Conservation (phyloP, 2,329 filamentous ascomycete genomes). For the Tolypocladium tropicale region DNA sequence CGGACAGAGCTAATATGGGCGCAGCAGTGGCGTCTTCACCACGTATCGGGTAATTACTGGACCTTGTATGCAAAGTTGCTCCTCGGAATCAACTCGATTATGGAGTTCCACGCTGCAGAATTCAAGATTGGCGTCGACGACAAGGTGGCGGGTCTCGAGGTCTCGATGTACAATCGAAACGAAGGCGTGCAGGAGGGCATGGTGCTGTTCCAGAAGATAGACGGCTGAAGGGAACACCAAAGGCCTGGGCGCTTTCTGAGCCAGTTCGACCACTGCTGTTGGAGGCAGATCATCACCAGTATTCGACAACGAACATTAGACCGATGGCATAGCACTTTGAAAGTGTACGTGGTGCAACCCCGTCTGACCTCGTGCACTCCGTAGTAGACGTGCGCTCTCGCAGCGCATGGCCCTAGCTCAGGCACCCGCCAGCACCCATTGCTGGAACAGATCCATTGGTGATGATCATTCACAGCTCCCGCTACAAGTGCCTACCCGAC, state of each 20-base stretch:
- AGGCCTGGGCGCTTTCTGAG: background rate
- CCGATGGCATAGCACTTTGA: background rate
- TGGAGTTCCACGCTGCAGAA: conserved; percentile 3
- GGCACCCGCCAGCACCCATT: too few species aligned
- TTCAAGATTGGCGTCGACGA: conserved; percentile 4
- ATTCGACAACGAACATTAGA: background rate
- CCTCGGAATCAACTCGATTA: background rate
- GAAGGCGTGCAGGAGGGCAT: conserved; percentile 1
- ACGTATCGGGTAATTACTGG: conserved; percentile 19
- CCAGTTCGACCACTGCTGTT: background rate
- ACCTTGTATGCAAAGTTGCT: conserved; percentile 4
- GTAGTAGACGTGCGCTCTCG: too few species aligned
- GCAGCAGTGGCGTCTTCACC: conserved; percentile 12
- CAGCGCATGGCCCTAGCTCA: too few species aligned
- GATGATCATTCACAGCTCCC: too few species aligned
- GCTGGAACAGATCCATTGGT: too few species aligned
- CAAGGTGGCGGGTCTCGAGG: background rate
- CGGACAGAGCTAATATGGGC: conserved; percentile 11
- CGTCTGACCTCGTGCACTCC: too few species aligned
- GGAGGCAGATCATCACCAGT: background rate
- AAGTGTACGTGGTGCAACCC: too few species aligned
- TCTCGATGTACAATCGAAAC: background rate
- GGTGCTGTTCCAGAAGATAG: conserved; percentile 5
- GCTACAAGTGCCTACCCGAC: too few species aligned
- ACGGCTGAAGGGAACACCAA: background rate